phyloP scores from a whole-genome alignment of 176 grass and related monocot genomes.

The Carex scoparia region DNA sequence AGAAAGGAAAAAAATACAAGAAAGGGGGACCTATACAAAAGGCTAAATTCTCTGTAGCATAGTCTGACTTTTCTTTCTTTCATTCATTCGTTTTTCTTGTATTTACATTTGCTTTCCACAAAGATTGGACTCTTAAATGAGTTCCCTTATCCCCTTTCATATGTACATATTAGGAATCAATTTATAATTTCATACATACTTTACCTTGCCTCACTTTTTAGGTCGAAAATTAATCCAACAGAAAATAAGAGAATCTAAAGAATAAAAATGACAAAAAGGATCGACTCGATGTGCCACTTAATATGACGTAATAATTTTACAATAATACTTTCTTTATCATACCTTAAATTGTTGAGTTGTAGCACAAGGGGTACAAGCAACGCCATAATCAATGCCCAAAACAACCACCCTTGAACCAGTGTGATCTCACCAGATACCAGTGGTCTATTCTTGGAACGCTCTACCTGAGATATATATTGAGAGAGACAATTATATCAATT shows the following conservation, averaged over 20 bases:
- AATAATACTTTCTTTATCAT: background rate
- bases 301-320: background rate
- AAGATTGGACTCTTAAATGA: no score
- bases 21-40: background rate
- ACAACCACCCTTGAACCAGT: slow-evolving; percentile 6
- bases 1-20: background rate
- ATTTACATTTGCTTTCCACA: no score
- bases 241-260: no score
- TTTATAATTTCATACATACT: no score
- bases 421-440: background rate
- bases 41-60: background rate
- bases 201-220: no score
- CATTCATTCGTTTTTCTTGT: no score
- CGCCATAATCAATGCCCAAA: background rate
- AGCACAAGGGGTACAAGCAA: background rate
- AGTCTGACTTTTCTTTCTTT: background rate
- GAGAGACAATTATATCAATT: background rate
- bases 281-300: background rate
- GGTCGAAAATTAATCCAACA: no score
- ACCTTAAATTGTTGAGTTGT: slow-evolving; percentile 10
- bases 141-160: no score
- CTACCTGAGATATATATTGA: background rate
- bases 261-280: background rate
- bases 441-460: slow-evolving; percentile 4
- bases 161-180: no score